phyloP scores from a whole-genome alignment of 164 flowering plant genomes.

The Taxillus chinensis region DNA sequence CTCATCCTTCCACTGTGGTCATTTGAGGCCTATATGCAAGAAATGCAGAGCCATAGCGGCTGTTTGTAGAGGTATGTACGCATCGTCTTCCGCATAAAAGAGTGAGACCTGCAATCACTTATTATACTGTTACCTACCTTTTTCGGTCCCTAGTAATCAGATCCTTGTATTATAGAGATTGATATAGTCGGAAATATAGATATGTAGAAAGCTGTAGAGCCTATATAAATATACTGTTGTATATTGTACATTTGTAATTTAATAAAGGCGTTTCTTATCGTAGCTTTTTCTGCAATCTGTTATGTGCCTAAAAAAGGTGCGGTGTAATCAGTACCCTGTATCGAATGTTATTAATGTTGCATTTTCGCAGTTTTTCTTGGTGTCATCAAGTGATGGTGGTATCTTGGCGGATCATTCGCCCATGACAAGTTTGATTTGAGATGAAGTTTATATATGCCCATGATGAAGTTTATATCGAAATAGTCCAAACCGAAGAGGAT shows the following conservation, averaged over 20 bases:
- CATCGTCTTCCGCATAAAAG: not conserved
- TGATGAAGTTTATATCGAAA: too few species aligned
- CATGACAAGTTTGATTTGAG: too few species aligned
- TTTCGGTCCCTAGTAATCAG: not conserved
- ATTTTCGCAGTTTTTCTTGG: not conserved
- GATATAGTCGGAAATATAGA: conserved; percentile 4
- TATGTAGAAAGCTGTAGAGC: not conserved
- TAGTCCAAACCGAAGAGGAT: too few species aligned
- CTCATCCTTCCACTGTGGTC: not conserved
- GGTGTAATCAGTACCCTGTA: not conserved
- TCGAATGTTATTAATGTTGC: not conserved
- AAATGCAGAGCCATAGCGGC: not conserved
- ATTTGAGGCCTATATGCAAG: not conserved
- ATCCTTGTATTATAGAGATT: conserved; percentile 5
- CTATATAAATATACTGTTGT: not conserved
- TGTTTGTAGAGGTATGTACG: not conserved
- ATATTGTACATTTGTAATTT: conserved; percentile 5
- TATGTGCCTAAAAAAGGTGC: too few species aligned
- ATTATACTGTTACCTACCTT: not conserved
- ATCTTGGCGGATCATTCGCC: too few species aligned
- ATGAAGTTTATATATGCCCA: too few species aligned
- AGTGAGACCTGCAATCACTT: conserved; percentile 2
- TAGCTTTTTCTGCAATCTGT: too few species aligned
- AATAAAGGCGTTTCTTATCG: conserved; percentile 7
- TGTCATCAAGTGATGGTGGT: too few species aligned